Conservation (phyloP, 495 filamentous ascomycete genomes). For the Podospora conica region DNA sequence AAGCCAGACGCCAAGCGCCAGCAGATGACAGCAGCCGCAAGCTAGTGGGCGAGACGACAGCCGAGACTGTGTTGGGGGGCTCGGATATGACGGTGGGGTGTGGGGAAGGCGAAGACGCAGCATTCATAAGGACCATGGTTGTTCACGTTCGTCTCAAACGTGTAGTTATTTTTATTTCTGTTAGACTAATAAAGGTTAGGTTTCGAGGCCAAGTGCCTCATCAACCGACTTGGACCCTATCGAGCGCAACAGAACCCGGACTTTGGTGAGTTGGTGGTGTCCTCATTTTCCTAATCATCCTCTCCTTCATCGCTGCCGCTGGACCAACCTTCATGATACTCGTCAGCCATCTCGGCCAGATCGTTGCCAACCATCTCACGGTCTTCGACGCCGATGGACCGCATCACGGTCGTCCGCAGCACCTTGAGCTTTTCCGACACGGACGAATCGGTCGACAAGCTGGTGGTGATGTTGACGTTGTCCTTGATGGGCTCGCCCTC, state of each 20-base stretch:
- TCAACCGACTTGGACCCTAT: constrained; percentile 9
- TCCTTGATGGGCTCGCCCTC: constrained; percentile 27
- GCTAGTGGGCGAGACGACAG: background rate
- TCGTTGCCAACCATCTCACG: constrained; percentile 75
- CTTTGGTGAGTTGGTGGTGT: background rate
- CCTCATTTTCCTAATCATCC: constrained; percentile 45
- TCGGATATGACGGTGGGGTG: background rate
- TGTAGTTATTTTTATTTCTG: constrained; percentile 20
- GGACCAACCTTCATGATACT: constrained; percentile 84
- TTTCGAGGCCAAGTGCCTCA: constrained; percentile 34
- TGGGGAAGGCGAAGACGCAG: background rate
- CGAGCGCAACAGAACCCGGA: background rate
- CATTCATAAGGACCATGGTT: background rate
- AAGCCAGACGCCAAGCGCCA: constrained; percentile 21
- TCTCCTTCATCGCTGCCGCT: constrained; percentile 79
- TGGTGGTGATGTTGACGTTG: constrained; percentile 53
- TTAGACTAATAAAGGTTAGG: constrained; percentile 30
- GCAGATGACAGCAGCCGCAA: constrained; percentile 31
- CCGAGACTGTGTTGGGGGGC: too few species aligned
- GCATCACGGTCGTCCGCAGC: constrained; percentile 54
- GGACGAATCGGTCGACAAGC: constrained; percentile 67
- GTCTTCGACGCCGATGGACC: constrained; percentile 62
- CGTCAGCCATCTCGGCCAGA: constrained; percentile 77
- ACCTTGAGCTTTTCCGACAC: constrained; percentile 62
- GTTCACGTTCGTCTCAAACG: background rate